phyloP scores from a whole-genome alignment of 2,329 filamentous ascomycete genomes.

The Teratosphaeriaceae sp. region DNA sequence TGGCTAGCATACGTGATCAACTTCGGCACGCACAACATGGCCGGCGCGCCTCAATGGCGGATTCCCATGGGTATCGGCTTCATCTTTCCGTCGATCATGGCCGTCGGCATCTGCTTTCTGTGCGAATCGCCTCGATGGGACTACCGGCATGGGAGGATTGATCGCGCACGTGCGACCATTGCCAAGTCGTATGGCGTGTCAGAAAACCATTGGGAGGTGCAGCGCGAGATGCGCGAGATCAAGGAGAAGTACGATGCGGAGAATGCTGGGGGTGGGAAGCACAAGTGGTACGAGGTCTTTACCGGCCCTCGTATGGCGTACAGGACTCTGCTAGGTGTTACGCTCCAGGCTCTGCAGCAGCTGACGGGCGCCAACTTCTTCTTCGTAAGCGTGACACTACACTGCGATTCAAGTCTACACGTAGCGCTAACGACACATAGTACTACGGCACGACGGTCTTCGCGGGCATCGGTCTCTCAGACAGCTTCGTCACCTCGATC shows the following conservation, averaged over 20 bases:
- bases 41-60: conserved; percentile 52
- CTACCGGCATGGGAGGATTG: conserved; percentile 49
- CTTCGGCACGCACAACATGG: conserved; percentile 50
- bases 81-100: conserved; percentile 50
- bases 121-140: conserved; percentile 53
- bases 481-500: conserved; percentile 38
- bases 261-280: conserved; percentile 38
- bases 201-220: conserved; percentile 48
- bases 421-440: neutral
- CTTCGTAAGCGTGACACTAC: conserved; percentile 40
- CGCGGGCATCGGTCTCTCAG: conserved; percentile 26
- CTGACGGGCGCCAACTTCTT: conserved; percentile 63
- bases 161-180: conserved; percentile 46
- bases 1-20: conserved; percentile 47
- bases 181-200: conserved; percentile 50
- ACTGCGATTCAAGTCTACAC: neutral
- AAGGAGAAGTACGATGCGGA: conserved; percentile 51
- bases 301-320: conserved; percentile 60
- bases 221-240: conserved; percentile 49
- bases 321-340: conserved; percentile 55
- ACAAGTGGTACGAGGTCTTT: conserved; percentile 61
- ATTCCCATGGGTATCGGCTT: conserved; percentile 57
- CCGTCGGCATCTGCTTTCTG: conserved; percentile 48
- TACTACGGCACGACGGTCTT: conserved; percentile 45
- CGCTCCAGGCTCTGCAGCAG: conserved; percentile 60